Percentiles rank a stretch among this genome's conserved stretches.
phyloP scores from a whole-genome alignment of 164 flowering plant genomes.

The Brasenia schreberi region DNA sequence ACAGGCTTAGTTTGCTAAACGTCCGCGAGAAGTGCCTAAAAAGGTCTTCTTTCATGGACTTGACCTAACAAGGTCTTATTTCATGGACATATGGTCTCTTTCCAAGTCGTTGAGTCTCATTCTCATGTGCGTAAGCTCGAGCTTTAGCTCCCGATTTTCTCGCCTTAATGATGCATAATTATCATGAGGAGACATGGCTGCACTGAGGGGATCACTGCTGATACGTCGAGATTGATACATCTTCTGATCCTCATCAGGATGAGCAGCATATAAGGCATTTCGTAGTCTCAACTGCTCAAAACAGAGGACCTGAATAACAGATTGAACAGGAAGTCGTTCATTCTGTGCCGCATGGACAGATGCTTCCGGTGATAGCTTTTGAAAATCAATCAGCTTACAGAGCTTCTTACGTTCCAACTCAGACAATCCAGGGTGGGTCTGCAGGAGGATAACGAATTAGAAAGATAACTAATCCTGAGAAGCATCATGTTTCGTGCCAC shows the following conservation, averaged over 20 bases:
- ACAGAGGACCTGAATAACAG: slow-evolving; percentile 88
- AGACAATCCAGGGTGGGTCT: slow-evolving; percentile 76
- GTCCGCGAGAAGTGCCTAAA: no score
- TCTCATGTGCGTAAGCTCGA: slow-evolving; percentile 73
- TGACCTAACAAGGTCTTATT: no score
- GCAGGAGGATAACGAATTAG: slow-evolving; percentile 7
- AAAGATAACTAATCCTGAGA: no score
- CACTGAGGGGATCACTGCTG: slow-evolving; percentile 86
- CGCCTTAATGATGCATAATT: slow-evolving; percentile 90
- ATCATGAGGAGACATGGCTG: slow-evolving; percentile 86
- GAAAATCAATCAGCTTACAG: slow-evolving; percentile 82
- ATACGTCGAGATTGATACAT: slow-evolving; percentile 77
- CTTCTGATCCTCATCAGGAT: slow-evolving; percentile 53
- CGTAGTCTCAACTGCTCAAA: slow-evolving; percentile 84
- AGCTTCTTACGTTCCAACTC: slow-evolving; percentile 68
- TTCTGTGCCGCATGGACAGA: slow-evolving; percentile 95
- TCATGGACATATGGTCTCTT: no score
- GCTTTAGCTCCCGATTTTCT: slow-evolving; percentile 87
- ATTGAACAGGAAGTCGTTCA: slow-evolving; percentile 87
- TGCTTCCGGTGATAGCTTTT: slow-evolving; percentile 88
- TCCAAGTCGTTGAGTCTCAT: slow-evolving; percentile 29
- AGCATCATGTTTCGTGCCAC: no score
- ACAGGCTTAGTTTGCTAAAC: no score
- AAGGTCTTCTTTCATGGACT: no score
- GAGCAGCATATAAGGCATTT: slow-evolving; percentile 46